Conservation (phyloP, 2,329 filamentous ascomycete species). For the Fusarium euwallaceae region DNA sequence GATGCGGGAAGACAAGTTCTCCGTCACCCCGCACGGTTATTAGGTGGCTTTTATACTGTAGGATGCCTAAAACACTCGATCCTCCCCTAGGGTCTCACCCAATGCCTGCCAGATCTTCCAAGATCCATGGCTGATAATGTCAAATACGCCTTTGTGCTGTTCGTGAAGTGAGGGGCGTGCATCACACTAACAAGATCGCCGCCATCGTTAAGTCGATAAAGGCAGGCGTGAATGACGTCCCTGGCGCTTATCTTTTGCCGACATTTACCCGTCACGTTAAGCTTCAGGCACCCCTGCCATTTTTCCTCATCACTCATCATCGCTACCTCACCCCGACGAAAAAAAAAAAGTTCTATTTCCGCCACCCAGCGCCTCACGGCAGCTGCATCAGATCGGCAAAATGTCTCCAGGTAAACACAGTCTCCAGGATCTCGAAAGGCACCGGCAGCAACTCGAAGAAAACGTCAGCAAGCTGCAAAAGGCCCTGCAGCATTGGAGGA, state of each 20-base stretch:
- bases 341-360: constrained; percentile 4
- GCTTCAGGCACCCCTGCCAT: constrained; percentile 16
- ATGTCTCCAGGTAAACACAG: constrained; percentile 63
- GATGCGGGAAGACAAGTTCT: background rate
- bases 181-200: constrained; percentile 19
- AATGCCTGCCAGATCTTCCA: background rate
- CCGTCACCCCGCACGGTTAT: background rate
- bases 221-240: background rate
- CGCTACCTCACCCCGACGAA: constrained; percentile 11
- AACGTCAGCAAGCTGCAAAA: constrained; percentile 78
- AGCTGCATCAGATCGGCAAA: constrained; percentile 30
- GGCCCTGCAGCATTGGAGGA: constrained; percentile 88
- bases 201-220: background rate
- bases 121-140: constrained; percentile 3
- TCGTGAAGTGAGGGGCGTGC: constrained; percentile 25
- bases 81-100: constrained; percentile 8
- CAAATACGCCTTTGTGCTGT: constrained; percentile 16
- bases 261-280: constrained; percentile 39
- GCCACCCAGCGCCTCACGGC: constrained; percentile 12
- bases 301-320: constrained; percentile 35
- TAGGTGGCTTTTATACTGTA: constrained; percentile 14
- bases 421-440: constrained; percentile 79
- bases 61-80: background rate
- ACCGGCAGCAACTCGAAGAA: constrained; percentile 80
- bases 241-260: constrained; percentile 34